Percentiles rank a stretch among this genome's conserved stretches.
These are phyloP conservation scores for Polysphondylium violaceum DNA, from an alignment of 78 protist genomes.

Conservation along the genomic window DNA sequence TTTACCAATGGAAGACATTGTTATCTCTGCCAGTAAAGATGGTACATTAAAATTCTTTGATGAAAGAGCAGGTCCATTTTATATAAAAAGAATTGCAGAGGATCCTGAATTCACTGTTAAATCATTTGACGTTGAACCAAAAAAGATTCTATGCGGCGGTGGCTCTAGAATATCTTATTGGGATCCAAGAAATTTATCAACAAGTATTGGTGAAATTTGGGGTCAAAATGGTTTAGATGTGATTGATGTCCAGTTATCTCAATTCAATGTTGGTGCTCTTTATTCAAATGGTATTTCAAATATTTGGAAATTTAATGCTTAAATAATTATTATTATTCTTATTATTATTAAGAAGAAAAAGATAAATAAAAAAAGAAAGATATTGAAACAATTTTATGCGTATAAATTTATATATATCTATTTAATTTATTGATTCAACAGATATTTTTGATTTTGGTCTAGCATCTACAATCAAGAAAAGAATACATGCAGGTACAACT, in stretches of 20 bases:
- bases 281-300: slow-evolving; percentile 41
- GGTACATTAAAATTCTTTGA: slow-evolving; percentile 49
- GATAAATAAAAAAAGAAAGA: too few relatives aligned
- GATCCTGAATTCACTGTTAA: slow-evolving; percentile 5
- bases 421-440: too few relatives aligned
- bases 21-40: slow-evolving; percentile 19
- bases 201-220: slow-evolving; percentile 41
- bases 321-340: neutral
- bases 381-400: too few relatives aligned
- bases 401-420: too few relatives aligned
- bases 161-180: slow-evolving; percentile 50
- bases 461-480: slow-evolving; percentile 51
- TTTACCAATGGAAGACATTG: slow-evolving; percentile 33
- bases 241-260: slow-evolving; percentile 12
- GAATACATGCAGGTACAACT: slow-evolving; percentile 45
- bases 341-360: too few relatives aligned
- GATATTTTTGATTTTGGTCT: too few relatives aligned
- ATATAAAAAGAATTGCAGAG: slow-evolving; percentile 24
- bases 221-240: slow-evolving; percentile 25
- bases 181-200: slow-evolving; percentile 54
- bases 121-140: slow-evolving; percentile 24
- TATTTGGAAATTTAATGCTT: slow-evolving; percentile 38
- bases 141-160: slow-evolving; percentile 32
- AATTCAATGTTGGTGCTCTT: slow-evolving; percentile 44
- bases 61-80: slow-evolving; percentile 60